Conservation (phyloP, 2,329 filamentous ascomycete species). For the Trichophyton schoenleinii region DNA sequence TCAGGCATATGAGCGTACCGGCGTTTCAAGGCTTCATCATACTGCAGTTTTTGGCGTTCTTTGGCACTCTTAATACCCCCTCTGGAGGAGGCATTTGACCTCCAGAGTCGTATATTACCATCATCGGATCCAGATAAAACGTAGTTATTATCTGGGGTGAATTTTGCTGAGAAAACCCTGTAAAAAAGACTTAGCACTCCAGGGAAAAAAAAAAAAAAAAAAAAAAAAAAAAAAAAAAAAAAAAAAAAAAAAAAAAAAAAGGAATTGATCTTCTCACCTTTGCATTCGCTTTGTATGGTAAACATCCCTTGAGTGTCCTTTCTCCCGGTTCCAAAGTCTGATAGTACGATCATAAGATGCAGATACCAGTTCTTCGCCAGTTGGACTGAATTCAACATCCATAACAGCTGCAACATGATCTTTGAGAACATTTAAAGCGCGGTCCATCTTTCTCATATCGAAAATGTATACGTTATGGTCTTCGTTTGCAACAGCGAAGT, state of each 20-base stretch:
- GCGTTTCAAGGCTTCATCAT: slow-evolving; percentile 71
- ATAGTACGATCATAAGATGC: slow-evolving; percentile 83
- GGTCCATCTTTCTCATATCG: slow-evolving; percentile 81
- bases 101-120: slow-evolving; percentile 82
- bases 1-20: slow-evolving; percentile 94
- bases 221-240: neutral
- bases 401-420: slow-evolving; percentile 87
- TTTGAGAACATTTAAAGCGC: slow-evolving; percentile 78
- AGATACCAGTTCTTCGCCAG: slow-evolving; percentile 82
- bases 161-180: slow-evolving; percentile 69
- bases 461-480: slow-evolving; percentile 91
- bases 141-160: slow-evolving; percentile 82
- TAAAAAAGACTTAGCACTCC: neutral
- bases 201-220: too few relatives aligned
- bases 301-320: slow-evolving; percentile 78
- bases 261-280: slow-evolving; percentile 28
- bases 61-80: slow-evolving; percentile 75
- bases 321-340: slow-evolving; percentile 66
- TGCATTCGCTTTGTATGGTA: slow-evolving; percentile 99
- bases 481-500: slow-evolving; percentile 84
- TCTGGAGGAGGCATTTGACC: slow-evolving; percentile 68
- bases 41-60: slow-evolving; percentile 80
- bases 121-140: slow-evolving; percentile 85
- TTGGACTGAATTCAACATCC: slow-evolving; percentile 92
- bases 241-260: too few relatives aligned